Base-by-base conservation (phyloP, 2,329 filamentous ascomycete species). In the Colletotrichum sp. region DNA sequence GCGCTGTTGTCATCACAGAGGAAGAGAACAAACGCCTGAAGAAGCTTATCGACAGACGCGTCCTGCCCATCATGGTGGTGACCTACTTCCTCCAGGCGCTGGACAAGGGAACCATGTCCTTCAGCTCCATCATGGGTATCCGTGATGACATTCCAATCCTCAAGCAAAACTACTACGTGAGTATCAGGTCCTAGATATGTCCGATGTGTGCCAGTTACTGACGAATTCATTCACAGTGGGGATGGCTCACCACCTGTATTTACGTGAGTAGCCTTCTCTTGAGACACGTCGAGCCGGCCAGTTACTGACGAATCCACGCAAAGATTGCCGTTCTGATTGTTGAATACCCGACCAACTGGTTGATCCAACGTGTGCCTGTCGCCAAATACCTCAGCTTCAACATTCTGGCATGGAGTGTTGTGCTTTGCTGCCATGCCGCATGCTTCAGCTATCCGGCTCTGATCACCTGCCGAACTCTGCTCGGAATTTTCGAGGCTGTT, bases 61-160 rank as follows among this genome's bases (percentile, higher is more conserved):
- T 88, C 68, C 81, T 91, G 68, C 87, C 85, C n/a, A 89, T 89
- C 80, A 88, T 90, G 80, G 82, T 88, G 68, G 88, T 86, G 71
- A 88, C 86, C 65, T 91, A 89, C 80, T 88, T 81, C 81, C 84
- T 79, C 72, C 84, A 82, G 80, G 87, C 82, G 16, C 78, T 85
- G 7, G 80, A 82, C 71, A 82, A 81, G 60, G 80, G 80, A 18
- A 82, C 79, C 9, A 75, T 81, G 9, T 78, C 77, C 21, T 82
- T 81, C 64, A 72, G 78, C 3, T 80, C 80, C 15, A 77, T 81
- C 52, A 80, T 81, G 82, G 75, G 77, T 43, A 79, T 81, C 52
- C 71, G 75, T 55, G 36, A 77, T 32, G 78, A 81, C 12, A 70
- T 70, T 21, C 67, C 67, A 16, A 26, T 52, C n/a, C 67, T 70